phyloP scores from a whole-genome alignment of 257 asterid species.

The Solanum lycopersicoides region DNA sequence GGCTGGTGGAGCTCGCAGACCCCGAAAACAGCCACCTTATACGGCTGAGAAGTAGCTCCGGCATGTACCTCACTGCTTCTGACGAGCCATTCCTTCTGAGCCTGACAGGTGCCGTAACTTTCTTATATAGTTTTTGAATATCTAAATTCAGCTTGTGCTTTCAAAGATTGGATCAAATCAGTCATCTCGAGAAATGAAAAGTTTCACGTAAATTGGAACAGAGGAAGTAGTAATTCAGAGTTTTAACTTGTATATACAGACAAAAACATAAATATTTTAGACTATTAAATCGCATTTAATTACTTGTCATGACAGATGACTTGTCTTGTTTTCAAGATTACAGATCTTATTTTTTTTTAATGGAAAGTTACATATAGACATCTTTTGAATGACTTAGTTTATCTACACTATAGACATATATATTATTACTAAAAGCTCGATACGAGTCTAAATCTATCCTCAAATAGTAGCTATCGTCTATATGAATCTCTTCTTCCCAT shows the following conservation, averaged over 20 bases:
- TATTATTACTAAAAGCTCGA: not conserved
- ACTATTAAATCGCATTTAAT: not conserved
- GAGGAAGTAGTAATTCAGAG: not conserved
- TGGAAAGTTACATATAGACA: not conserved
- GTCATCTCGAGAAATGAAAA: not conserved
- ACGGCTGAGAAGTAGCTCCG: constrained; percentile 72
- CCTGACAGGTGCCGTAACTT: constrained; percentile 39
- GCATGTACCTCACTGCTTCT: constrained; percentile 65
- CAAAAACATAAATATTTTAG: not conserved
- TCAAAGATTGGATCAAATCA: not conserved
- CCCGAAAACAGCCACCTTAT: constrained; percentile 23
- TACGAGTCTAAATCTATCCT: not conserved
- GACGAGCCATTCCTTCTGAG: constrained; percentile 51
- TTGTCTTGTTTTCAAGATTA: not conserved
- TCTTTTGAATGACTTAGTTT: not conserved
- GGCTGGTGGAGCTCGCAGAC: constrained; percentile 77
- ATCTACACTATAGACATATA: not conserved
- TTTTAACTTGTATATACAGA: not conserved
- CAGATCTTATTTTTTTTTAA: not conserved
- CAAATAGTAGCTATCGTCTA: not conserved
- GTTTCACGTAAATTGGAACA: not conserved
- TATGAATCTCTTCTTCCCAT: not conserved
- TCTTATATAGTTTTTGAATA: not conserved
- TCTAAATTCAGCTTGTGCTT: not conserved
- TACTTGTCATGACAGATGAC: not conserved